phyloP scores from a whole-genome alignment of 768 basidiomycete species.

The Baorangia bicolor region DNA sequence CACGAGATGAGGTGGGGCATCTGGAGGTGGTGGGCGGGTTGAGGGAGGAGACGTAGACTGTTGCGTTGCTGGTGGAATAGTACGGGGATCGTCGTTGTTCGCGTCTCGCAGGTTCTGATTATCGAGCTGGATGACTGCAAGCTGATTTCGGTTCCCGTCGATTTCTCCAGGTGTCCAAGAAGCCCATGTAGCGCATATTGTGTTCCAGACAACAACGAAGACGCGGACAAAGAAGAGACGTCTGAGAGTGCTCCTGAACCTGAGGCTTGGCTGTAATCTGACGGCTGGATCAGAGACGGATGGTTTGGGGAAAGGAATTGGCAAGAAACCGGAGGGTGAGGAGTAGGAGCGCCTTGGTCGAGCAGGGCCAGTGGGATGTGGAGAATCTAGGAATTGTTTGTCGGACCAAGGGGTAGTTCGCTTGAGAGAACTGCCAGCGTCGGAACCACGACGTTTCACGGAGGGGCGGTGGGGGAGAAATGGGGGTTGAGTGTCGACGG shows the following conservation, averaged over 20 bases:
- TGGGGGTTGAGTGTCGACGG: constrained; percentile 38
- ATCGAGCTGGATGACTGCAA: constrained; percentile 1
- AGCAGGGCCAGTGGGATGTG: constrained; percentile 21
- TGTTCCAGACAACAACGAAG: constrained; percentile 67
- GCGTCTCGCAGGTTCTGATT: constrained; percentile 7
- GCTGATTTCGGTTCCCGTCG: constrained; percentile 15
- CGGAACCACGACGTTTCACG: constrained; percentile 27
- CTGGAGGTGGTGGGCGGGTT: constrained; percentile 25
- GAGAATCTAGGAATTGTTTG: constrained; percentile 42
- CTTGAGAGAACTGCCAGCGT: constrained; percentile 35
- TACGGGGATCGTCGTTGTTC: constrained; percentile 13
- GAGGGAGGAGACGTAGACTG: constrained; percentile 21
- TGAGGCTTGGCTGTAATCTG: constrained; percentile 39
- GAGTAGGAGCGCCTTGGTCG: constrained; percentile 61
- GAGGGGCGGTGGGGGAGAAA: constrained; percentile 28
- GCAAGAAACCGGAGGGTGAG: constrained; percentile 52
- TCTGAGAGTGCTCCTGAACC: constrained; percentile 43
- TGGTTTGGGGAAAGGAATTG: constrained; percentile 36
- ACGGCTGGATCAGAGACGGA: constrained; percentile 31
- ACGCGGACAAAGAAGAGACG: constrained; percentile 72
- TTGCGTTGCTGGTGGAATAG: constrained; percentile 20
- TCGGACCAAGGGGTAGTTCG: constrained; percentile 60
- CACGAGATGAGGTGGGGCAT: constrained; percentile 11
- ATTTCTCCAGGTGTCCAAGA: constrained; percentile 36
- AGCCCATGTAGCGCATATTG: constrained; percentile 61